Percentiles rank a stretch among this genome's conserved stretches.
Conservation (phyloP, 192 early-diverging fungal genomes). For the Linnemannia elongata region DNA sequence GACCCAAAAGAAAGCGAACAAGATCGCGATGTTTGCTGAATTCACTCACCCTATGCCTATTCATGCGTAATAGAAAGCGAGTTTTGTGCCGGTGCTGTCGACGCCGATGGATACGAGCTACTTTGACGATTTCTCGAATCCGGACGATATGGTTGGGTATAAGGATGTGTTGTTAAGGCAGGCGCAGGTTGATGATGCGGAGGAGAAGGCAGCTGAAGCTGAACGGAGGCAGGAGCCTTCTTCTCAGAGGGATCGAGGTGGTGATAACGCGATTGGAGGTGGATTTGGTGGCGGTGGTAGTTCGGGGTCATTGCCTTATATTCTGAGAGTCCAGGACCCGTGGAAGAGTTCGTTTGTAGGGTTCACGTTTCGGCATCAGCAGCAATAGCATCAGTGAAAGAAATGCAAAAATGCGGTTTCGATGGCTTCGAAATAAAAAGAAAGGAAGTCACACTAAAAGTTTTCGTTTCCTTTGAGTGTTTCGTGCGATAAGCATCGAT, state of each 20-base stretch:
- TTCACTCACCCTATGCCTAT: not conserved
- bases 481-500: too few species aligned
- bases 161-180: conserved; percentile 61
- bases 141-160: conserved; percentile 72
- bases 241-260: conserved; percentile 46
- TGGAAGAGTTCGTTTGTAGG: conserved; percentile 90
- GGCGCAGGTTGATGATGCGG: conserved; percentile 58
- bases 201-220: conserved; percentile 62
- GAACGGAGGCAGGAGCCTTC: conserved; percentile 15
- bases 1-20: not conserved
- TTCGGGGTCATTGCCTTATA: conserved; percentile 62
- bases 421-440: not conserved
- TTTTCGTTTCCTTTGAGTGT: too few species aligned
- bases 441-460: too few species aligned
- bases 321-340: conserved; percentile 65
- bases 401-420: not conserved
- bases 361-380: conserved; percentile 76
- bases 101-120: conserved; percentile 87
- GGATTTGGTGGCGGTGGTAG: conserved; percentile 31
- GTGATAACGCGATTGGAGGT: conserved; percentile 58
- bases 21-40: not conserved
- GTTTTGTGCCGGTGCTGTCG: conserved; percentile 79
- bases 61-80: conserved; percentile 12
- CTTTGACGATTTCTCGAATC: conserved; percentile 83
- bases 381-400: too few species aligned